A percentile compares a stretch with the other conserved stretches of the same genome.
phyloP scores from a whole-genome alignment of 768 basidiomycete species.

The Astraeus odoratus region DNA sequence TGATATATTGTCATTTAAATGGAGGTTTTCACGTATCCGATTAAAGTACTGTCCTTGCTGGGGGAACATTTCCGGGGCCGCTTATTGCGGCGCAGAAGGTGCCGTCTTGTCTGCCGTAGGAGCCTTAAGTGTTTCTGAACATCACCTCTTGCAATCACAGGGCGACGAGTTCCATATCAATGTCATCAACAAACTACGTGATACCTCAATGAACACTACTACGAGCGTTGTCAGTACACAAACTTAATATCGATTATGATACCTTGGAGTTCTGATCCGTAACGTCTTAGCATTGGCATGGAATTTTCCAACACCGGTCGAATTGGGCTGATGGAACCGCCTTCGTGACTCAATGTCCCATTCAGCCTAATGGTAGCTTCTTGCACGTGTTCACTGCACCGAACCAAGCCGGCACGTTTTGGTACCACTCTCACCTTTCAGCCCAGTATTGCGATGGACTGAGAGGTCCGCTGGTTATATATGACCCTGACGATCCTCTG shows the following conservation, averaged over 20 bases:
- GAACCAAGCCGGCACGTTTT: conserved; percentile 23
- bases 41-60: conserved; percentile 36
- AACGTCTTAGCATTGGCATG: conserved; percentile 62
- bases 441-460: conserved; percentile 36
- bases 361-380: conserved; percentile 13
- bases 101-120: not conserved
- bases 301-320: conserved; percentile 38
- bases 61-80: conserved; percentile 43
- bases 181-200: conserved; percentile 27
- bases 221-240: conserved; percentile 31
- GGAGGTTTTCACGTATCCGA: not conserved
- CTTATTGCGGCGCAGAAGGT: conserved; percentile 39
- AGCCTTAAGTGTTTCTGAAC: not conserved
- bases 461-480: conserved; percentile 35
- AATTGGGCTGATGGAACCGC: conserved; percentile 41
- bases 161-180: conserved; percentile 30
- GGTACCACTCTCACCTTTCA: conserved; percentile 34
- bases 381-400: conserved; percentile 14
- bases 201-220: conserved; percentile 27
- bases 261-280: no score
- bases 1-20: not conserved
- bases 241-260: no score
- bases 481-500: conserved; percentile 36
- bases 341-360: conserved; percentile 31
- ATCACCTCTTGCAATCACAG: conserved; percentile 15